A percentile compares a stretch with the other conserved stretches of the same genome.
phyloP scores from a whole-genome alignment of 2,329 filamentous ascomycete genomes.

The Balansia obtecta region DNA sequence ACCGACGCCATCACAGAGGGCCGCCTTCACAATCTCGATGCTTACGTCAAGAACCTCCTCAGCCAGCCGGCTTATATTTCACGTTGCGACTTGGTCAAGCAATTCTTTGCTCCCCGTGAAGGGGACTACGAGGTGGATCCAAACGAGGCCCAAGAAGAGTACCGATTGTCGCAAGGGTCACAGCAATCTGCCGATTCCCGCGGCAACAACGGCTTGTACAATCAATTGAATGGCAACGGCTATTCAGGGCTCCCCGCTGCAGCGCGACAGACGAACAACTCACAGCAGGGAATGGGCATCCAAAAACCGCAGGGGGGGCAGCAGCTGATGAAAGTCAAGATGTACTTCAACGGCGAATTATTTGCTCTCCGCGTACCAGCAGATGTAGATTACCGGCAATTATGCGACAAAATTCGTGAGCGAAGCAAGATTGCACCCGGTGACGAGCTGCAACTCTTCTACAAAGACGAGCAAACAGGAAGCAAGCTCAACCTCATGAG shows the following conservation, averaged over 20 bases:
- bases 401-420: conserved; percentile 76
- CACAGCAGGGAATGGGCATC: conserved; percentile 17
- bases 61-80: conserved; percentile 75
- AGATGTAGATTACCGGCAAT: conserved; percentile 63
- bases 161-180: conserved; percentile 60
- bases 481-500: conserved; percentile 64
- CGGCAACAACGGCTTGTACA: conserved; percentile 46
- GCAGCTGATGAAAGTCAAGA: conserved; percentile 77
- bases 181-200: conserved; percentile 55
- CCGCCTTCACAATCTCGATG: conserved; percentile 81
- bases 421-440: conserved; percentile 60
- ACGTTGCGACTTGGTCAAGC: conserved; percentile 69
- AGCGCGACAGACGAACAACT: conserved; percentile 32
- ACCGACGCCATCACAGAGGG: conserved; percentile 97
- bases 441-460: conserved; percentile 67
- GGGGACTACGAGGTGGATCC: conserved; percentile 90
- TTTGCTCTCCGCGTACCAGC: conserved; percentile 81
- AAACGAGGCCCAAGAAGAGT: conserved; percentile 60
- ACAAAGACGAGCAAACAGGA: conserved; percentile 72
- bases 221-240: conserved; percentile 45
- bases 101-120: conserved; percentile 81
- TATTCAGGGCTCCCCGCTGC: conserved; percentile 42
- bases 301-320: conserved; percentile 18
- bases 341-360: conserved; percentile 84
- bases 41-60: conserved; percentile 88